Base-by-base conservation (phyloP, 768 basidiomycete genomes). In the Boletus edulis region DNA sequence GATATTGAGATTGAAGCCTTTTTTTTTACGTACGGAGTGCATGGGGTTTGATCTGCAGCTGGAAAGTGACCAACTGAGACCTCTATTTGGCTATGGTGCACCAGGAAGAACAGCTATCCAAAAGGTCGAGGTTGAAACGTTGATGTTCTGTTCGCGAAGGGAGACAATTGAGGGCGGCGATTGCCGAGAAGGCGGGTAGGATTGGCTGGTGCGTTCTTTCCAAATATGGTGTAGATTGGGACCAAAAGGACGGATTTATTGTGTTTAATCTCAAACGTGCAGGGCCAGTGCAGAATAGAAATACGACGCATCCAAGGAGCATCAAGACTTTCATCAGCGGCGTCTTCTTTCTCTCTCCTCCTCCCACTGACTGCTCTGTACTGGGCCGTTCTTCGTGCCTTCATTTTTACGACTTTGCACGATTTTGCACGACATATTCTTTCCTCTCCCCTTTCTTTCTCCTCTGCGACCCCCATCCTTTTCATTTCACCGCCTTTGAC, bases 361-460 rank as follows among this genome's bases (percentile, higher is more conserved):
- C 46, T 56, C 62, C 53, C 60, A 52, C 55, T 57, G 42, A 55
- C 58, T 56, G 64, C 64, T 67, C 60, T 52, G 20, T 54, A 55
- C 57, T 56, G 54, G 70, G 62, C 64, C 61, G 56, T 66, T 58
- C 35, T 46, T 54, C 59, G 57, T 62, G 60, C 69, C 69, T 69
- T 71, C 74, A 69, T 69, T 74, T 79, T 84, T 80, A 83, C 83
- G 82, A 83, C 80, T 76, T 73, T 76, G 68, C 75, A 84, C 83
- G 83, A 84, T 74, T 75, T 75, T 78, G 76, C 76, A 86, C 86
- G 85, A 86, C 86, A 71, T 75, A 76, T 73, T 68, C 73, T 70
- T 59, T 57, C 49, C 59, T 52, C 45, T 58, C 72, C 77, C 72
- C 73, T 73, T 74, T 73, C 69, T 74, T 67, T 72, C 68, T 59